These are phyloP conservation scores for Xylaria castorea DNA, from an alignment of 495 filamentous ascomycete species.

Conservation along the genomic window DNA sequence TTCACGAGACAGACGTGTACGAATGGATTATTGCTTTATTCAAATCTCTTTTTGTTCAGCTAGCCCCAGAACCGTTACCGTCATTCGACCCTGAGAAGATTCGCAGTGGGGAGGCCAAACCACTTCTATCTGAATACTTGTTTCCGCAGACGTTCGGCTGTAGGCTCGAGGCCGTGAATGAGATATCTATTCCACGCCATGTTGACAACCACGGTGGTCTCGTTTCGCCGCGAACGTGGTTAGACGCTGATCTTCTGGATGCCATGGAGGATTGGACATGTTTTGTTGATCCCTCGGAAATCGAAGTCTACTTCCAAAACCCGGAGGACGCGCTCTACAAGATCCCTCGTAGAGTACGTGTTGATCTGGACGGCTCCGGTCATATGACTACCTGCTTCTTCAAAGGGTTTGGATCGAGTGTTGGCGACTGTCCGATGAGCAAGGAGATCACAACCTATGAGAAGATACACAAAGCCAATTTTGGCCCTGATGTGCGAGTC, in stretches of 20 bases:
- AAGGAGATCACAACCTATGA: constrained; percentile 34
- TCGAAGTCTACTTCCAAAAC: constrained; percentile 26
- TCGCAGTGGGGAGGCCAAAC: constrained; percentile 28
- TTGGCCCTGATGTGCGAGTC: constrained; percentile 8
- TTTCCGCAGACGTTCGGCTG: constrained; percentile 29
- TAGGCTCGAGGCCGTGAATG: constrained; percentile 28
- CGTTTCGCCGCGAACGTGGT: not conserved
- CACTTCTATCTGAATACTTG: constrained; percentile 32
- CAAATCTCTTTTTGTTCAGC: constrained; percentile 28
- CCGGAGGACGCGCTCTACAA: constrained; percentile 25
- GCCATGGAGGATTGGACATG: constrained; percentile 20
- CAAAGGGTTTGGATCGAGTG: constrained; percentile 16
- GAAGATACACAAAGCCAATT: constrained; percentile 18
- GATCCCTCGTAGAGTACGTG: constrained; percentile 24
- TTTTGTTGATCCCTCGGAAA: constrained; percentile 24
- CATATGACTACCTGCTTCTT: constrained; percentile 30
- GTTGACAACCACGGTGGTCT: constrained; percentile 22
- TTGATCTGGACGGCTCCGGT: constrained; percentile 25
- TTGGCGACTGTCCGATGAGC: constrained; percentile 13
- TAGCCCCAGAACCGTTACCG: constrained; percentile 27
- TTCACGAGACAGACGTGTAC: constrained; percentile 3
- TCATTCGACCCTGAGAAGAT: constrained; percentile 32
- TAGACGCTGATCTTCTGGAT: constrained; percentile 7
- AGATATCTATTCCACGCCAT: constrained; percentile 25
- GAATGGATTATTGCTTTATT: constrained; percentile 23